A percentile compares a stretch with the other conserved stretches of the same genome.
These are phyloP conservation scores for Cydonia oblonga DNA, from an alignment of 331 rosid genomes.

Conservation along the genomic window DNA sequence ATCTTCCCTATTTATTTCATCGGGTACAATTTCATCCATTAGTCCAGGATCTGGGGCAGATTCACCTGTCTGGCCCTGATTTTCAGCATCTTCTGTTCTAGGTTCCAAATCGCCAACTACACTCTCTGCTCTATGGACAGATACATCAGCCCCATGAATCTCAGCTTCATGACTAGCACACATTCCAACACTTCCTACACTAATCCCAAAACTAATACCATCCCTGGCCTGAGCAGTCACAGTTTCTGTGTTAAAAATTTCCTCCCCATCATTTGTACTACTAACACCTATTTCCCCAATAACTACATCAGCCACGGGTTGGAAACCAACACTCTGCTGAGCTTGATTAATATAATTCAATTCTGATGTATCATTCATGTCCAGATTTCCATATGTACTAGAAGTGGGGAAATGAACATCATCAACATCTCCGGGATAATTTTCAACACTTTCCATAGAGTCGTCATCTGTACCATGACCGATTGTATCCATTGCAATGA, in stretches of 20 bases:
- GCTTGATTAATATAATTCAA: slow-evolving; percentile 82
- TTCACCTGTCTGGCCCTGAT: slow-evolving; percentile 98
- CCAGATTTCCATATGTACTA: slow-evolving; percentile 76
- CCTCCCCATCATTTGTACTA: slow-evolving; percentile 89
- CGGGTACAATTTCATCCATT: slow-evolving; percentile 93
- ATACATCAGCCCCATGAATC: slow-evolving; percentile 84
- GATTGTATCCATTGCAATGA: slow-evolving; percentile 92
- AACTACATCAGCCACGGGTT: slow-evolving; percentile 50
- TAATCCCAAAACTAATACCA: slow-evolving; percentile 83
- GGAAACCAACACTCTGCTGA: slow-evolving; percentile 79
- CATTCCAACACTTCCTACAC: slow-evolving; percentile 99
- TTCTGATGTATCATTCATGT: slow-evolving; percentile 86
- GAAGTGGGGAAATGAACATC: slow-evolving; percentile 94
- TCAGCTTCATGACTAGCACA: slow-evolving; percentile 99
- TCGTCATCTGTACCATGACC: slow-evolving; percentile 69
- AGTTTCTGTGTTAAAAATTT: slow-evolving; percentile 85
- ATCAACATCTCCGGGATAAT: slow-evolving; percentile 74
- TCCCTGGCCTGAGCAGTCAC: slow-evolving; percentile 83
- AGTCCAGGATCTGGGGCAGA: slow-evolving; percentile 82
- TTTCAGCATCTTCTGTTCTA: slow-evolving; percentile 82
- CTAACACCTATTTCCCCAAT: slow-evolving; percentile 83
- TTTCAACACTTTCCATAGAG: slow-evolving; percentile 99
- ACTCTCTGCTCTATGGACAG: slow-evolving; percentile 86
- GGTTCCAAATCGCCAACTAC: slow-evolving; percentile 95
- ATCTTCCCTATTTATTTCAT: slow-evolving; percentile 73